phyloP scores from a whole-genome alignment of 768 basidiomycete species.

The Tulasnella sp. region DNA sequence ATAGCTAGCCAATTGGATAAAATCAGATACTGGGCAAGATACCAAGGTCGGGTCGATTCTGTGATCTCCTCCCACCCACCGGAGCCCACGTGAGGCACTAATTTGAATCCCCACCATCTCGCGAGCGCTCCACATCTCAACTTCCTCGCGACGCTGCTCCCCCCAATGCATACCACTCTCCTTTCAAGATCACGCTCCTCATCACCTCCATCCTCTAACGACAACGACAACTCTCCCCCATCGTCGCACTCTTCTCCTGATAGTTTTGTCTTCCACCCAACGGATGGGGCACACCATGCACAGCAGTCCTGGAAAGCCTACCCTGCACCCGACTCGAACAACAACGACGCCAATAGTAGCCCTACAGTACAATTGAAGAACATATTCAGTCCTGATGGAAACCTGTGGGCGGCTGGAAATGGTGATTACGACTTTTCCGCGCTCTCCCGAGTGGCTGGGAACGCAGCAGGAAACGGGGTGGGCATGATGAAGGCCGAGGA shows the following conservation, averaged over 20 bases:
- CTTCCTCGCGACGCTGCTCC: no score
- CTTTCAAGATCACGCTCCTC: background rate
- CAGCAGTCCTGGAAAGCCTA: background rate
- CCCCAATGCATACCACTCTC: background rate
- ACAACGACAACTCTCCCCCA: background rate
- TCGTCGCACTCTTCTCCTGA: slow-evolving; percentile 7
- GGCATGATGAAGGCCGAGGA: slow-evolving; percentile 3
- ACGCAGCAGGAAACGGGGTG: background rate
- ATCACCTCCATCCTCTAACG: background rate
- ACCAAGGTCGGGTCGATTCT: no score
- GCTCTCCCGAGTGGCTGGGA: background rate
- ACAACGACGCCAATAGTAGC: no score
- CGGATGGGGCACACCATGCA: background rate
- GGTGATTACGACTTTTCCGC: slow-evolving; percentile 2
- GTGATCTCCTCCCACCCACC: no score
- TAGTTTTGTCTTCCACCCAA: slow-evolving; percentile 7
- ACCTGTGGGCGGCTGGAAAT: background rate
- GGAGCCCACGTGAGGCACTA: no score
- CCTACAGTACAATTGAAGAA: background rate
- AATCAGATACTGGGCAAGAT: no score
- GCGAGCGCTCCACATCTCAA: no score
- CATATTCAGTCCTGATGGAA: background rate
- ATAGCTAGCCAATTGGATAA: no score
- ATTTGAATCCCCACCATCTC: no score
- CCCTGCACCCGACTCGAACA: background rate